A percentile compares a stretch with the other conserved stretches of the same genome.
These are phyloP conservation scores for Penicillium canariense DNA, from an alignment of 495 filamentous ascomycete species.

Conservation along the genomic window DNA sequence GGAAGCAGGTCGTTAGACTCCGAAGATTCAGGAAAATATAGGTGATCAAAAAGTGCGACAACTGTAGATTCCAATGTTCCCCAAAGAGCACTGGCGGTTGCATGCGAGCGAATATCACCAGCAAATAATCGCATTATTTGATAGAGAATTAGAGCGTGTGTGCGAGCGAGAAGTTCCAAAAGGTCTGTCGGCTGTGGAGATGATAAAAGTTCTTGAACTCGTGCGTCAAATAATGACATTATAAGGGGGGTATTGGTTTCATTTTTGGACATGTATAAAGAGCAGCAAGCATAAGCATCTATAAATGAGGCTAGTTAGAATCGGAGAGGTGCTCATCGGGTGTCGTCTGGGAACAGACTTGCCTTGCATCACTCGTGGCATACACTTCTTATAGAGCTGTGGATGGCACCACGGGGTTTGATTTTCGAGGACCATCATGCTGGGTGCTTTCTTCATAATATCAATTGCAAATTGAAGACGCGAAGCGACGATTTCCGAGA, in stretches of 20 bases:
- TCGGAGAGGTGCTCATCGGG: background rate
- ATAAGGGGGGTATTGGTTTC: slow-evolving; percentile 42
- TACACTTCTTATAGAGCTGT: slow-evolving; percentile 41
- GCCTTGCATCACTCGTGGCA: slow-evolving; percentile 52
- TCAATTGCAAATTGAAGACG: slow-evolving; percentile 47
- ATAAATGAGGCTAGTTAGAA: background rate
- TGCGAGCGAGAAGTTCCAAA: slow-evolving; percentile 27
- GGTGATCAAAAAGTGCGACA: slow-evolving; percentile 12
- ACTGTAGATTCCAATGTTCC: slow-evolving; percentile 35
- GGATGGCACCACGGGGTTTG: slow-evolving; percentile 51
- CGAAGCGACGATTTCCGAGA: slow-evolving; percentile 26
- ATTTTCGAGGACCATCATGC: slow-evolving; percentile 47
- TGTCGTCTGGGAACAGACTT: background rate
- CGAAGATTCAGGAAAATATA: slow-evolving; percentile 20
- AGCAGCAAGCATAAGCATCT: slow-evolving; percentile 51
- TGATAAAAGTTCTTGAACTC: slow-evolving; percentile 35
- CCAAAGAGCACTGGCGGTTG: slow-evolving; percentile 45
- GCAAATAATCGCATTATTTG: slow-evolving; percentile 56
- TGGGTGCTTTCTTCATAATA: slow-evolving; percentile 36
- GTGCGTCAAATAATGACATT: slow-evolving; percentile 38
- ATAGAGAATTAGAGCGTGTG: slow-evolving; percentile 36
- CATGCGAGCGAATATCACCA: slow-evolving; percentile 50
- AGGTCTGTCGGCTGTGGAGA: slow-evolving; percentile 28
- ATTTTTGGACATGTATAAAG: slow-evolving; percentile 49
- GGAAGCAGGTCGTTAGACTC: slow-evolving; percentile 12